phyloP scores from a whole-genome alignment of 495 filamentous ascomycete species.

The Sordaria brevicollis region DNA sequence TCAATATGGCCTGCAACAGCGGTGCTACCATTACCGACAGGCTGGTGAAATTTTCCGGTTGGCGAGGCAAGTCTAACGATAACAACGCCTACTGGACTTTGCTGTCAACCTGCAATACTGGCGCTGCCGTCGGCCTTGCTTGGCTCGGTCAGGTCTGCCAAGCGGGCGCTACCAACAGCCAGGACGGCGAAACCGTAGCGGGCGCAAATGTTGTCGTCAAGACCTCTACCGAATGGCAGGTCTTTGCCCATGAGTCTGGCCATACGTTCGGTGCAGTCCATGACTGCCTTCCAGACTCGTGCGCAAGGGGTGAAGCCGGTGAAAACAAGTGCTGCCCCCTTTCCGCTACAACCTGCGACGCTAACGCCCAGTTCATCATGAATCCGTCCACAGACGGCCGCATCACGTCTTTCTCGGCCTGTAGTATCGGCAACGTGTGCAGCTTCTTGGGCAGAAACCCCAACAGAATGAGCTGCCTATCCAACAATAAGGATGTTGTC shows the following conservation, averaged over 20 bases:
- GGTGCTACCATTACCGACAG: conserved; percentile 63
- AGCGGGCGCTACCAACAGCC: conserved; percentile 35
- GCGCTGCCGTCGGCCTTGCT: conserved; percentile 78
- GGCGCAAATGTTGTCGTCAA: conserved; percentile 86
- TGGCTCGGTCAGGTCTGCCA: conserved; percentile 89
- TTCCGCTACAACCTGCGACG: conserved; percentile 58
- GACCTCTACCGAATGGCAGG: conserved; percentile 83
- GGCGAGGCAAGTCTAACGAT: conserved; percentile 66
- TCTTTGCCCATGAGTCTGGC: conserved; percentile 91
- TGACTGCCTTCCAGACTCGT: conserved; percentile 68
- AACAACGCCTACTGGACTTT: conserved; percentile 89
- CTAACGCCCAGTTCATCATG: conserved; percentile 77
- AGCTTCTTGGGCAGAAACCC: conserved; percentile 74
- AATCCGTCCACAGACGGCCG: conserved; percentile 71
- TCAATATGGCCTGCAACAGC: conserved; percentile 66
- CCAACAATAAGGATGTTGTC: conserved; percentile 70
- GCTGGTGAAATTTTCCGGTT: conserved; percentile 77
- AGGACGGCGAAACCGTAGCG: conserved; percentile 53
- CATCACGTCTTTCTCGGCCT: conserved; percentile 74
- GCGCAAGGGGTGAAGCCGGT: conserved; percentile 44
- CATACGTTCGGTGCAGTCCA: conserved; percentile 96
- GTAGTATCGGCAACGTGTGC: conserved; percentile 89
- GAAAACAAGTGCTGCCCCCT: conserved; percentile 85
- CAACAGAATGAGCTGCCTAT: conserved; percentile 66
- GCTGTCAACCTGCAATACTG: conserved; percentile 75